Evolutionary conservation across 2,329 filamentous ascomycete species (phyloP).

Genomic region (Colletotrichum neosansevieriae): DNA sequence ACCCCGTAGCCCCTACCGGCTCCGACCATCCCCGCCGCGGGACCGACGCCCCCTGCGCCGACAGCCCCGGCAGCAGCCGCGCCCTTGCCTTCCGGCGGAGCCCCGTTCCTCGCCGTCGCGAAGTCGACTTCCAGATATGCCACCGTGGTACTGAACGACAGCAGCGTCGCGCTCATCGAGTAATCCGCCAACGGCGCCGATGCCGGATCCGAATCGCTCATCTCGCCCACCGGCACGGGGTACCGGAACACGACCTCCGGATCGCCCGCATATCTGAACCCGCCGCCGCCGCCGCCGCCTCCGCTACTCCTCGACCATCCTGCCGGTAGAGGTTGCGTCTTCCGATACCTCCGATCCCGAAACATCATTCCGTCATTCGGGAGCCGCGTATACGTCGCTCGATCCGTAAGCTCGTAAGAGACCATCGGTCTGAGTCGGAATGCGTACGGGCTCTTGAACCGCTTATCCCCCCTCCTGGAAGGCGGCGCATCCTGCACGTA

Average conservation of each 20-base stretch:
- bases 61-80: constrained; percentile 13
- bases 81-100: constrained; percentile 50
- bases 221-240: constrained; percentile 50
- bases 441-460: constrained; percentile 52
- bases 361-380: constrained; percentile 54
- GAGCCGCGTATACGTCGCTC: constrained; percentile 50
- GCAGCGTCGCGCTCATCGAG: constrained; percentile 42
- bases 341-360: constrained; percentile 52
- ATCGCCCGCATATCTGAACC: constrained; percentile 56
- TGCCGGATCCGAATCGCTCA: constrained; percentile 6
- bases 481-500: constrained; percentile 55
- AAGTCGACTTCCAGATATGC: constrained; percentile 57
- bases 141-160: constrained; percentile 55
- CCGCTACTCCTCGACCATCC: constrained; percentile 55
- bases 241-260: constrained; percentile 55
- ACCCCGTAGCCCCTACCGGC: constrained; percentile 30
- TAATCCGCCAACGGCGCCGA: constrained; percentile 26
- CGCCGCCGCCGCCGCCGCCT: constrained; percentile 43
- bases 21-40: constrained; percentile 15
- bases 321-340: constrained; percentile 48
- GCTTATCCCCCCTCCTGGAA: constrained; percentile 48
- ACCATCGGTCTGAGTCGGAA: constrained; percentile 55
- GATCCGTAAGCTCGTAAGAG: constrained; percentile 56
- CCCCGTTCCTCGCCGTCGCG: constrained; percentile 41
- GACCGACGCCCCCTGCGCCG: background rate